Evolutionary conservation across 257 asterid species (phyloP).

Genomic region (Salvia miltiorrhiza): DNA sequence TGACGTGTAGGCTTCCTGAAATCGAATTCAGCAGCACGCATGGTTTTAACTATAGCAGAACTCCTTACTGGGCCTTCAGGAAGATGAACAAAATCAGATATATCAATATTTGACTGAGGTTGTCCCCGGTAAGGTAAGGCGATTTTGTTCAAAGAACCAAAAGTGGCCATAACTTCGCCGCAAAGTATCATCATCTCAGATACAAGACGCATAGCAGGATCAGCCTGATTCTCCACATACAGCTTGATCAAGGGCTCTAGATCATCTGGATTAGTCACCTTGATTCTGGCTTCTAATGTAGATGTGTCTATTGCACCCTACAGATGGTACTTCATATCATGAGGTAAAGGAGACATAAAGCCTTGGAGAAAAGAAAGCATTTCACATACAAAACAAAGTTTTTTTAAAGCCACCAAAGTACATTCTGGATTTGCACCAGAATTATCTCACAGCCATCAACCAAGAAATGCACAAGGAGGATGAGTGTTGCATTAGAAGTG

Average conservation of each 20-base stretch:
- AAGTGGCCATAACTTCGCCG: slow-evolving; percentile 92
- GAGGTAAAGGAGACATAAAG: neutral
- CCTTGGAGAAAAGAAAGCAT: neutral
- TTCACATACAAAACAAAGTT: neutral
- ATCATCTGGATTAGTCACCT: slow-evolving; percentile 82
- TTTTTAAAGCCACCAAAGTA: neutral
- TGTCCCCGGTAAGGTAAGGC: slow-evolving; percentile 93
- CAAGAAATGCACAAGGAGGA: neutral
- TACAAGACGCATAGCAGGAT: slow-evolving; percentile 93
- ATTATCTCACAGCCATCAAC: neutral
- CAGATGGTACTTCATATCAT: slow-evolving; percentile 20
- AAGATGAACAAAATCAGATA: slow-evolving; percentile 78
- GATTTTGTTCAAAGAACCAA: slow-evolving; percentile 68
- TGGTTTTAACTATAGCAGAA: slow-evolving; percentile 67
- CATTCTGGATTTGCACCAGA: neutral
- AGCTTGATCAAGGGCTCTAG: slow-evolving; percentile 87
- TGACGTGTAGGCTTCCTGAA: slow-evolving; percentile 92
- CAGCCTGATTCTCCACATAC: slow-evolving; percentile 89
- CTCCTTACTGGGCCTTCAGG: slow-evolving; percentile 98
- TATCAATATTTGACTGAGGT: slow-evolving; percentile 85
- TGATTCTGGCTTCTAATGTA: slow-evolving; percentile 72
- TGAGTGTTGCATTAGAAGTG: neutral
- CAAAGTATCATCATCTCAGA: slow-evolving; percentile 98
- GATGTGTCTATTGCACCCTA: slow-evolving; percentile 92
- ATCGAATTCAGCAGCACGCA: slow-evolving; percentile 98